These are phyloP conservation scores for Biscogniauxia mediterranea DNA, from an alignment of 2,329 filamentous ascomycete species.

Conservation along the genomic window DNA sequence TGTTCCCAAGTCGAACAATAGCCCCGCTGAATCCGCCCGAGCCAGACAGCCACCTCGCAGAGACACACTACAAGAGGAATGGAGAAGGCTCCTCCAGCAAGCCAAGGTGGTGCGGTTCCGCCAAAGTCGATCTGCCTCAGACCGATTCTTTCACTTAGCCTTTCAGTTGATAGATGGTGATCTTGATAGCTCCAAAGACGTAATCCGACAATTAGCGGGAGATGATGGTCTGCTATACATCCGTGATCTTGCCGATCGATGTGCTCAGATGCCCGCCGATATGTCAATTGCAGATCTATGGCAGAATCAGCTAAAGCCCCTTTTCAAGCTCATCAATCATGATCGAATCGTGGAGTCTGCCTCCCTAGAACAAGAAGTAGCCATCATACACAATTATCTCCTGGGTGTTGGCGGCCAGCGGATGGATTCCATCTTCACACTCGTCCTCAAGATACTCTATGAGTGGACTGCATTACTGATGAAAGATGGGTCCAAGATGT, in stretches of 20 bases:
- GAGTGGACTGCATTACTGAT: not conserved
- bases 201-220: constrained; percentile 27
- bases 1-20: not conserved
- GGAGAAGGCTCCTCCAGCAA: constrained; percentile 20
- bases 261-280: constrained; percentile 13
- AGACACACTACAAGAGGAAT: constrained; percentile 29
- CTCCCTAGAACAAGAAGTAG: constrained; percentile 39
- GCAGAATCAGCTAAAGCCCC: constrained; percentile 28
- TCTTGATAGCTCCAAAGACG: constrained; percentile 29
- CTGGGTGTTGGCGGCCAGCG: constrained; percentile 34
- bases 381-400: constrained; percentile 35
- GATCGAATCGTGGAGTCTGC: constrained; percentile 35
- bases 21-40: not conserved
- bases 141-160: constrained; percentile 32
- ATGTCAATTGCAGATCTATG: constrained; percentile 19
- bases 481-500: constrained; percentile 13
- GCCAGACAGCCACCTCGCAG: not conserved
- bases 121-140: not conserved
- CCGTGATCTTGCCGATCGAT: constrained; percentile 22
- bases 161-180: constrained; percentile 33
- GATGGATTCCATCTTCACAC: constrained; percentile 34
- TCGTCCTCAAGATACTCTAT: constrained; percentile 19
- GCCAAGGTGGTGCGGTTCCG: constrained; percentile 2
- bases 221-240: constrained; percentile 32
- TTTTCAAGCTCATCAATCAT: constrained; percentile 38